Evolutionary conservation across 495 filamentous ascomycete species (phyloP), one percentile per base, ranked within the genome.

Genomic region (Alectoria sarmentosa): DNA sequence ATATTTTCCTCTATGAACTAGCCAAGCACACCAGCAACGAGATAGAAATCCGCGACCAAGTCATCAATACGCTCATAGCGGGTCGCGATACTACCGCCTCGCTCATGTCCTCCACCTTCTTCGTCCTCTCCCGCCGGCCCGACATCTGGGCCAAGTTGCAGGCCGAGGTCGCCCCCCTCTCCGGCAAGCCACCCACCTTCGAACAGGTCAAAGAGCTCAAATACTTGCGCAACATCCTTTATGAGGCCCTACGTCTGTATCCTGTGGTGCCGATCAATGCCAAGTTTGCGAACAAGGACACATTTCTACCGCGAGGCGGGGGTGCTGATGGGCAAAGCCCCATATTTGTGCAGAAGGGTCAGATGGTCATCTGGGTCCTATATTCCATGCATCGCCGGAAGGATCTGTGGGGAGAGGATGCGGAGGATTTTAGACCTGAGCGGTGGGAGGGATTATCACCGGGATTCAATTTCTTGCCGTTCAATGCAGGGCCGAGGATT

Each of bases 21-120:
- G 82, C 79, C 7, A 79, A 79, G 23, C 76, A 82, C 26, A 88
- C 81, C 5, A 74, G 81, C 44, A 78, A 89, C 65, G 78, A 80
- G 0, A 77, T 78, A 37, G 76, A 83, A 41, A 73, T 90, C 23
- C 75, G 86, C 36, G 80, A 83, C 66, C 81, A 88, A 67, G 75
- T 84, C 64, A 76, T 89, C 52, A 83, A 86, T 62, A 79, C 88
- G 41, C 76, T 90, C 0, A 75, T 84, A 2, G 86, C 87, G 2
- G 65, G 65, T 9, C 34, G 60, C 32, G 65, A 63, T 30, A 58
- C 65, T 0, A 62, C 60, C 30, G 80, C 80, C 4, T 70, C 72
- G 28, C 68, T 82, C 8, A 69, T 84, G 34, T 76, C 75, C 48
- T 36, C 21, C n/a, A 34, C 36, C 44, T 62, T 56, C 41, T 65